Evolutionary conservation across 805 yeast genomes (phyloP), one percentile per base, ranked within the genome.

Genomic region (Spathaspora girioi): DNA sequence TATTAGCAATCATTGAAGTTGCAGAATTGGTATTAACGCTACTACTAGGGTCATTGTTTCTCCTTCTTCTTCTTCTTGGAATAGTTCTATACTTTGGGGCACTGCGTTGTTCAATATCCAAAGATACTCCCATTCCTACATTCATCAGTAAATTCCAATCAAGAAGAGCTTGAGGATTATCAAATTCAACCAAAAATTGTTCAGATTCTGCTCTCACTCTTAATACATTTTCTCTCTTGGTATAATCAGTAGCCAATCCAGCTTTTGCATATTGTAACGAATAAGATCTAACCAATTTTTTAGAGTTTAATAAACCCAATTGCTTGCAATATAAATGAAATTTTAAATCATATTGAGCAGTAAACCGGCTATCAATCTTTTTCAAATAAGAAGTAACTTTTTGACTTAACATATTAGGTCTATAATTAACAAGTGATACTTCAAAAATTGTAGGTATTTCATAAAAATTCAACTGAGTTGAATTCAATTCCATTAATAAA

Each of bases 191-290:
- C 42, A 93, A 65, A 54, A 89, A 78, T 66, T 93, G 98, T 65
- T 89, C 91, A 40, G 86, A 80, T 67, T 93, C 98, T 38, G 86
- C 79, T 18, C 99, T 79, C 15, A 93, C 58, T 47, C 99, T 71
- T 40, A 91, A 66, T 4, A 86, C 89, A 61, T 83, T 79, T 15
- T 80, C 76, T 56, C 79, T 80, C 65, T 90, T 89, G 51, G 78
- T 79, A 67, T 90, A 90, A 67, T 93, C 99, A 1, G 82, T 75
- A 0, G 98, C 97, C 12, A 90, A 71, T 0, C 99, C 99, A 44
- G 89, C 69, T 59, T 78, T 83, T 11, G 94, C 92, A 68, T 85
- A 84, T 67, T 94, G 98, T 38, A 93, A 74, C 1, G 97, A 83
- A 66, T 82, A 92, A 0, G 90, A 80, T 55, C 84, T 76, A n/a